Evolutionary conservation across 164 flowering plant genomes (phyloP).

Genomic region (Taxillus chinensis): DNA sequence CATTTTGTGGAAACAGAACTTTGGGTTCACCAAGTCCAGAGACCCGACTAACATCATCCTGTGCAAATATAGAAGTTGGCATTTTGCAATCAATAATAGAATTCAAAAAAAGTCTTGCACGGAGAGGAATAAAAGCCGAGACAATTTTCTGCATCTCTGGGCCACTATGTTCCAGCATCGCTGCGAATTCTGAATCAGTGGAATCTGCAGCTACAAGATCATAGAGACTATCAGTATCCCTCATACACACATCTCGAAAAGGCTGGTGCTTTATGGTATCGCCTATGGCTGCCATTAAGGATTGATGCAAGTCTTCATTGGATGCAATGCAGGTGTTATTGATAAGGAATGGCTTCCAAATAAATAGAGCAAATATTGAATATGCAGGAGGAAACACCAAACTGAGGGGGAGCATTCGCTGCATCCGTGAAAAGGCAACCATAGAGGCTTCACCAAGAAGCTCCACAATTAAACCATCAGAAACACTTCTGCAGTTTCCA

Average conservation of each 20-base stretch:
- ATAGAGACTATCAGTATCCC: conserved; percentile 63
- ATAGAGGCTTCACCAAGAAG: conserved; percentile 81
- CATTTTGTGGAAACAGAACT: conserved; percentile 31
- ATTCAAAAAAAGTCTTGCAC: conserved; percentile 85
- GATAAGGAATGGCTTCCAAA: conserved; percentile 70
- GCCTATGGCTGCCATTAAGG: conserved; percentile 42
- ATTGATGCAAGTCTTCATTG: conserved; percentile 67
- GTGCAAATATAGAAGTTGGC: conserved; percentile 28
- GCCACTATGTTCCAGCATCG: conserved; percentile 56
- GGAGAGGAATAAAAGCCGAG: conserved; percentile 71
- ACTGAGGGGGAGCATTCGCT: conserved; percentile 62
- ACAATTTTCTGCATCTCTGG: conserved; percentile 48
- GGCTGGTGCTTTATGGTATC: conserved; percentile 83
- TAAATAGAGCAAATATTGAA: conserved; percentile 69
- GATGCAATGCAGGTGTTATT: conserved; percentile 19
- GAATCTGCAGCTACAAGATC: conserved; percentile 64
- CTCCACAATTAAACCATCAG: conserved; percentile 72
- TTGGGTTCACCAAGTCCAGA: conserved; percentile 47
- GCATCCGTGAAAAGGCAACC: conserved; percentile 86
- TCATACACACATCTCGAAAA: conserved; percentile 74
- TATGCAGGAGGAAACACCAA: conserved; percentile 89
- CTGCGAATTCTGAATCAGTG: conserved; percentile 80
- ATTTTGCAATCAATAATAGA: conserved; percentile 72
- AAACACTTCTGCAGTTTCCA: conserved; percentile 79
- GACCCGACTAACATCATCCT: conserved; percentile 41